Percentiles rank a stretch among this genome's conserved stretches.
Conservation (phyloP, 768 basidiomycete genomes). For the Clitopilus hobsonii region DNA sequence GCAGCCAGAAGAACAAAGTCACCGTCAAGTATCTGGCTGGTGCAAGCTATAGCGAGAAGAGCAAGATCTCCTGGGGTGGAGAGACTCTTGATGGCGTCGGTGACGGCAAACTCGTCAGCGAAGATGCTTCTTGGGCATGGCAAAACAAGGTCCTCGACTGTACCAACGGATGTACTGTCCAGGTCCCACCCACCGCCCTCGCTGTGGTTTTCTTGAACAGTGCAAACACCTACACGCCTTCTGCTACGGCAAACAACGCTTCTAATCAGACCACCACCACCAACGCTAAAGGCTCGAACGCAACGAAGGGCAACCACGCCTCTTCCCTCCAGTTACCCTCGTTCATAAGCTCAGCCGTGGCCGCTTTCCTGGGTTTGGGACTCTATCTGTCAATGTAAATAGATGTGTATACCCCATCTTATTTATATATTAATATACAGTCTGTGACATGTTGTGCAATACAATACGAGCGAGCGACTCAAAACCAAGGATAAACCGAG, state of each 20-base stretch:
- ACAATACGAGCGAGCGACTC: background rate
- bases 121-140: slow-evolving; percentile 26
- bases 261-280: background rate
- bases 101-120: slow-evolving; percentile 31
- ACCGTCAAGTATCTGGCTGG: slow-evolving; percentile 47
- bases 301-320: background rate
- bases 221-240: slow-evolving; percentile 5
- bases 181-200: slow-evolving; percentile 44
- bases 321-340: background rate
- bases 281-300: background rate
- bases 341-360: background rate
- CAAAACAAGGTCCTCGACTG: slow-evolving; percentile 34
- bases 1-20: slow-evolving; percentile 19
- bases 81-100: slow-evolving; percentile 39
- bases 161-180: slow-evolving; percentile 37
- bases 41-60: slow-evolving; percentile 40
- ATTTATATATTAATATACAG: background rate
- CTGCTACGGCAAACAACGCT: background rate
- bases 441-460: background rate
- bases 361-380: background rate
- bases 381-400: background rate
- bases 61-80: slow-evolving; percentile 58
- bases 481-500: background rate
- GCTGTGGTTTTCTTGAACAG: slow-evolving; percentile 37
- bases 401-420: background rate